Conservation (phyloP, 345 rosid species). For the Aquilaria sinensis region DNA sequence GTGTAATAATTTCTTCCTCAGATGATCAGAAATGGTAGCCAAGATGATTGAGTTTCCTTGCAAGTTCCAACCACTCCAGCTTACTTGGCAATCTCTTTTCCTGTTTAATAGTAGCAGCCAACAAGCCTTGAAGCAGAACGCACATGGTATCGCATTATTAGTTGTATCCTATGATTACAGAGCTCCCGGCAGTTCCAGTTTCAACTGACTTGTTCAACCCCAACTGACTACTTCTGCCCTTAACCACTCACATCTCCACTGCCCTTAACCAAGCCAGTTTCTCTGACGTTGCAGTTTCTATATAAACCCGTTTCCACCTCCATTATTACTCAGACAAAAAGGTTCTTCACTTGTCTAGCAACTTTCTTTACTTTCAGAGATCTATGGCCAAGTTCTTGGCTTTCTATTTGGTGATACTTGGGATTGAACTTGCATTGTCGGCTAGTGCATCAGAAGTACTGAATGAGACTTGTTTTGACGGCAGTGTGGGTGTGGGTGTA, state of each 20-base stretch:
- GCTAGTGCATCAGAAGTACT: constrained; percentile 15
- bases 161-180: no score
- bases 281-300: background rate
- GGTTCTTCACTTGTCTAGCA: background rate
- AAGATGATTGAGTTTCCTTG: no score
- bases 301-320: background rate
- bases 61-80: no score
- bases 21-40: no score
- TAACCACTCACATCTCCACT: constrained; percentile 12
- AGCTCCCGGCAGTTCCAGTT: no score
- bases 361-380: background rate
- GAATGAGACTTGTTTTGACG: constrained; percentile 41
- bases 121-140: no score
- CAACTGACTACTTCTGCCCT: constrained; percentile 20
- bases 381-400: constrained; percentile 11
- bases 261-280: background rate
- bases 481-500: constrained; percentile 30
- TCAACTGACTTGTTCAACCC: constrained; percentile 16
- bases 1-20: no score
- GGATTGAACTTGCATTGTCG: constrained; percentile 18
- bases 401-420: constrained; percentile 7
- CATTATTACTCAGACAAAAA: background rate
- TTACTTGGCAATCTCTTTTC: no score
- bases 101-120: no score
- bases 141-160: constrained; percentile 9